phyloP scores from a whole-genome alignment of 805 yeast species.

The Hemisphaericaspora nanyangensis region DNA sequence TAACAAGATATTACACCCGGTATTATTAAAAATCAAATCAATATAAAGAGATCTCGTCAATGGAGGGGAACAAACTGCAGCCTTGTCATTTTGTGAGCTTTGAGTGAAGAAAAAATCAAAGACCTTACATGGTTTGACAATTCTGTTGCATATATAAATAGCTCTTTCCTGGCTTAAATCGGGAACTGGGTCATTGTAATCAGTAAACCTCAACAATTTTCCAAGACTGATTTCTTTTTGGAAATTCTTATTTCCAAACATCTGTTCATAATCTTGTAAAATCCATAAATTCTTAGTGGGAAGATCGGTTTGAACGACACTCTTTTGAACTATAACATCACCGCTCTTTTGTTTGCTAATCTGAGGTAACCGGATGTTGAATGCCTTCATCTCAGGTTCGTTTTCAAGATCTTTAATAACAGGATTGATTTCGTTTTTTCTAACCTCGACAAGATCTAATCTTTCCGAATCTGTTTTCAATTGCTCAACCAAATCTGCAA shows the following conservation, averaged over 20 bases:
- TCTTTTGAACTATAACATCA: background rate
- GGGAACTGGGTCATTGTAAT: background rate
- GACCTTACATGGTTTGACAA: conserved; percentile 6
- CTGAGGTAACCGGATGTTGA: no score
- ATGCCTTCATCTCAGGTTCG: background rate
- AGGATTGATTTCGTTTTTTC: no score
- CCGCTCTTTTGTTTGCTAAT: no score
- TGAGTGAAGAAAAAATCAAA: conserved; percentile 2
- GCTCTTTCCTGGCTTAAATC: conserved; percentile 1
- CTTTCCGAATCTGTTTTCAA: no score
- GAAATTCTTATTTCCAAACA: conserved; percentile 5
- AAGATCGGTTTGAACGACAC: background rate
- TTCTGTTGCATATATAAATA: conserved; percentile 8
- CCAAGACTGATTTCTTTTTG: conserved; percentile 4
- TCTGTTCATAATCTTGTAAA: conserved; percentile 8
- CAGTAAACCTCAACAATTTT: conserved; percentile 6
- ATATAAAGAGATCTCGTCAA: conserved; percentile 5
- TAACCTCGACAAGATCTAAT: no score
- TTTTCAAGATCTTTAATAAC: background rate
- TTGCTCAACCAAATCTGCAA: no score
- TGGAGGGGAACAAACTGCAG: background rate
- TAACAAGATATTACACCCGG: conserved; percentile 7
- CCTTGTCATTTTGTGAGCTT: background rate
- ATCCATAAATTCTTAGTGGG: conserved; percentile 3
- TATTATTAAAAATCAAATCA: conserved; percentile 9